Evolutionary conservation across 2,329 filamentous ascomycete species (phyloP), one percentile per base, ranked within the genome.

Genomic region (Rutstroemia sp.): DNA sequence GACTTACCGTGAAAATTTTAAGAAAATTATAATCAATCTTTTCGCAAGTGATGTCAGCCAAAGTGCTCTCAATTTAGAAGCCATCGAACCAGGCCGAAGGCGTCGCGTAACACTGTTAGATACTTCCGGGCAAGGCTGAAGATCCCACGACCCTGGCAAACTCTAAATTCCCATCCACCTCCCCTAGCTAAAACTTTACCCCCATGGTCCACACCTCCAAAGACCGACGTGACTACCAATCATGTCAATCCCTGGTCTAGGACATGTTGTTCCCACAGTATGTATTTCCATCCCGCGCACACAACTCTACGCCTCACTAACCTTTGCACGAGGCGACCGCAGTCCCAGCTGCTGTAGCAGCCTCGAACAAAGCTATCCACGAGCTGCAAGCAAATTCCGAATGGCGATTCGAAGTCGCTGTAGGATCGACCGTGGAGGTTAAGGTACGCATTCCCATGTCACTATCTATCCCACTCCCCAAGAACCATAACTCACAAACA

Each of bases 241-340:
- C 17, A 89, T 89, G 86, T 88, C 86, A 65, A 86, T 89, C 69
- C 86, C 86, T 64, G 86, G 86, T 66, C 73, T 89, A 71, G 86
- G 86, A 64, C 82, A 88, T 68, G 81, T 85, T 54, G 80, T 81
- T 59, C 75, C 78, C 59, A 75, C 81, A 66, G 83, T 84, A 72
- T 72, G 73, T 57, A 65, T 52, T 62, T 65, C 30, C 25, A 23
- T 14, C 46, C 30, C 10, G 21, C 9, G 8, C 30, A 14, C 38
- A n/a, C 8, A 5, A 54, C 46, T 34, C 12, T 41, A 46, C n/a
- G n/a, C 19, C 50, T 44, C 54, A 34, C 58, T 65, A 53, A 67
- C 16, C 14, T 27, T 34, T 14, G 9, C 23, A 68, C 63, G 57
- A 63, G 52, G 51, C 66, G 27, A 60, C 60, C 37, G 60, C 63